Conservation (phyloP, 2,329 filamentous ascomycete species). For the Trichoderma lentiforme region DNA sequence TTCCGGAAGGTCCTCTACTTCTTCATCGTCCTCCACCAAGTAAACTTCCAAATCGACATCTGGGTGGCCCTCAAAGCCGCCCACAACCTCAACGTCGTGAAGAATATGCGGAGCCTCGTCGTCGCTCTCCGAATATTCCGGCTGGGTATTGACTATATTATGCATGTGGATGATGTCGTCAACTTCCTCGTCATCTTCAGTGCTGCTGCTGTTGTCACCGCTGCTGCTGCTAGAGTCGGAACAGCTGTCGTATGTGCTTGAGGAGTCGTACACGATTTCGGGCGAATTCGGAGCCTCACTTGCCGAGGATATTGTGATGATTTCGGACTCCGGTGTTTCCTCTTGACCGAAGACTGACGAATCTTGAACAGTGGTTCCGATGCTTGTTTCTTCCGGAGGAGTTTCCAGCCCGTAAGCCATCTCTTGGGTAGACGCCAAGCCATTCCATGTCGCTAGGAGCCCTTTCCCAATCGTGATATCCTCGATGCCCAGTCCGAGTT, state of each 20-base stretch:
- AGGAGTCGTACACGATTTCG: not conserved
- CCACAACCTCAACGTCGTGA: slow-evolving; percentile 28
- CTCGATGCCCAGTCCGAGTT: slow-evolving; percentile 22
- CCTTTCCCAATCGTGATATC: slow-evolving; percentile 27
- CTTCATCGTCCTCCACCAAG: slow-evolving; percentile 27
- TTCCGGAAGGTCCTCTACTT: slow-evolving; percentile 27
- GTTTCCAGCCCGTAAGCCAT: not conserved
- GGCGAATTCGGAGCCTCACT: not conserved
- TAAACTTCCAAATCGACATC: slow-evolving; percentile 32
- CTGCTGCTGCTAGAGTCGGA: not conserved
- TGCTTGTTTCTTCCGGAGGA: not conserved
- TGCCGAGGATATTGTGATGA: not conserved
- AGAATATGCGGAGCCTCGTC: slow-evolving; percentile 26
- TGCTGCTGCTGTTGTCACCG: not conserved
- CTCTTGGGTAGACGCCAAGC: not conserved
- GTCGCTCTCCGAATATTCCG: slow-evolving; percentile 22
- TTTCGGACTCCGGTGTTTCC: not conserved
- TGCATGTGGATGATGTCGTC: slow-evolving; percentile 20
- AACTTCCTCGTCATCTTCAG: not conserved
- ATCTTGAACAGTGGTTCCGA: not conserved
- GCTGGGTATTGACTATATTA: slow-evolving; percentile 23
- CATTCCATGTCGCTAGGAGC: slow-evolving; percentile 31
- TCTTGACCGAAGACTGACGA: not conserved
- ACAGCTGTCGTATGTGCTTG: not conserved
- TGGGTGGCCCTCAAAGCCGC: not conserved